Evolutionary conservation across 257 asterid genomes (phyloP).

Genomic region (Jacaranda copaia): DNA sequence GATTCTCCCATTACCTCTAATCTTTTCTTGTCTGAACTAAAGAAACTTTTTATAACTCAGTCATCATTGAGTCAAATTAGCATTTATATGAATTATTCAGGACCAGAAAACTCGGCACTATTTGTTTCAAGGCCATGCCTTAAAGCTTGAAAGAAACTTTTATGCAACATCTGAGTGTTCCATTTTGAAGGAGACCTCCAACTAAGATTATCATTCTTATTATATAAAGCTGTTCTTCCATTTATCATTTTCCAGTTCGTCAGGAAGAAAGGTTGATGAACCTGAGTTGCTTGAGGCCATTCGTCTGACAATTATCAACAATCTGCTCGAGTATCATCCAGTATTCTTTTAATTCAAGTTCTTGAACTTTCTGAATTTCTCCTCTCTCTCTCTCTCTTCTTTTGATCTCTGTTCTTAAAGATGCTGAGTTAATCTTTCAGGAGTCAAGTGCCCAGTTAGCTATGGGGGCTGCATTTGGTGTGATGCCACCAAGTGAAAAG

Average conservation of each 20-base stretch:
- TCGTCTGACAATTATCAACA: constrained; percentile 76
- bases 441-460: constrained; percentile 74
- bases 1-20: neutral
- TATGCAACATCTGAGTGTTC: neutral
- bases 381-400: neutral
- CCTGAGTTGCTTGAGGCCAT: constrained; percentile 80
- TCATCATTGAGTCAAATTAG: too few relatives aligned
- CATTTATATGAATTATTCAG: too few relatives aligned
- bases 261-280: constrained; percentile 71
- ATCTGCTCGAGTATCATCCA: constrained; percentile 75
- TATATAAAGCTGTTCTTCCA: neutral
- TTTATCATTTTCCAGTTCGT: constrained; percentile 45
- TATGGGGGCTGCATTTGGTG: constrained; percentile 73
- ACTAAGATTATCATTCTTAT: neutral
- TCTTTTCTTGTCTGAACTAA: neutral
- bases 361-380: neutral
- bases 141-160: too few relatives aligned
- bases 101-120: too few relatives aligned
- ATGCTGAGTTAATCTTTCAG: constrained; percentile 40
- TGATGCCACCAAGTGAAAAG: constrained; percentile 48
- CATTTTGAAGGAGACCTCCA: neutral
- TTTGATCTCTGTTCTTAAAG: constrained; percentile 14
- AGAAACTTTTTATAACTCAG: too few relatives aligned
- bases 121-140: too few relatives aligned
- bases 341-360: constrained; percentile 41